Base-by-base conservation (phyloP, 2,329 filamentous ascomycete genomes). In the Exophiala sp. region DNA sequence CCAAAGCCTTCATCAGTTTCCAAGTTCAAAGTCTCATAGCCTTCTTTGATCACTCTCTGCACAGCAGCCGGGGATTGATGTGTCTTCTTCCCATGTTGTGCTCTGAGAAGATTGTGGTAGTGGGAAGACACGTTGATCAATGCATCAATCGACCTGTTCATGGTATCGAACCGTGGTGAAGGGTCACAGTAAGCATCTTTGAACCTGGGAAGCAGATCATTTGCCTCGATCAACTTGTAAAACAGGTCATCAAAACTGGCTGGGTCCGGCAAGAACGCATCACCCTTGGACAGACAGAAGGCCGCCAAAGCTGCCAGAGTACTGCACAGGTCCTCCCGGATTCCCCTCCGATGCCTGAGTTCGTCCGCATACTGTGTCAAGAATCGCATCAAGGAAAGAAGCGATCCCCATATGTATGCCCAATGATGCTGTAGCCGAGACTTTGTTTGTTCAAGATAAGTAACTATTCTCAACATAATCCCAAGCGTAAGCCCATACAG, bases 181-280 rank as follows among this genome's bases (percentile, higher is more conserved):
- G 32, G 56, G 51, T 23, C 57, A 48, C 49, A 58, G 14, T 53
- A 97, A 8, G 80, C 83, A 55, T 89, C 81, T 34, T 88, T 81
- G 70, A 97, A 95, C 63, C 87, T 88, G 38, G 44, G 42, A 18
- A 60, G 45, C 6, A 97, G 77, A 10, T 88, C 78, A 9, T 90
- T 88, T 1, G 85, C 86, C 68, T 98, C 93, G 21, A 97, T 89
- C 1, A 97, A 79, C 70, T 98, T 98, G 79, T 98, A 98, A 71
- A 98, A 97, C 0, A 98, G 76, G 63, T 98, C 93, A 62, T 98
- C 93, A 67, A 97, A 97, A 1, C 88, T 83, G 14, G 86, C 80
- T 0, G 89, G 83, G 23, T 86, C 87, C 0, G 91, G 93, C 6
- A 98, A 76, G 68, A 98, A 97, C 2, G 86, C 83, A 66, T 97